Evolutionary conservation across 2,329 filamentous ascomycete genomes (phyloP).

Genomic region (Paramyrothecium sp.): DNA sequence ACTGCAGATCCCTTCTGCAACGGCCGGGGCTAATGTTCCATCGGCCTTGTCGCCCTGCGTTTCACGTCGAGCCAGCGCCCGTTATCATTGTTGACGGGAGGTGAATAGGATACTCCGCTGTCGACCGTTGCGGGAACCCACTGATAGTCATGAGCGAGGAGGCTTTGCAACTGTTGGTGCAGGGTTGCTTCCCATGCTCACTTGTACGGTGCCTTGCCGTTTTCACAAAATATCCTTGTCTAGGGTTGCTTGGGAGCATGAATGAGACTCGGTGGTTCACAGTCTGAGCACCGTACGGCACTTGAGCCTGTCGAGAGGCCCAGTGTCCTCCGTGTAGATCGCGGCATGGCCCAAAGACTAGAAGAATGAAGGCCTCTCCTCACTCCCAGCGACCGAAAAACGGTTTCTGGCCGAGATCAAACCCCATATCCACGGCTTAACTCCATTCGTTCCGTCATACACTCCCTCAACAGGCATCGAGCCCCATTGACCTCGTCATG

Average conservation of each 20-base stretch:
- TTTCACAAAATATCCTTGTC: no score
- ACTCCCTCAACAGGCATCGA: no score
- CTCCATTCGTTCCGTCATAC: no score
- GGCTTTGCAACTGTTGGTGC: background rate
- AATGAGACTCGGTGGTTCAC: background rate
- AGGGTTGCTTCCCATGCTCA: background rate
- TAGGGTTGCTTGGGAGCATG: no score
- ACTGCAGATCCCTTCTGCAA: no score
- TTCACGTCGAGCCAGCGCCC: background rate
- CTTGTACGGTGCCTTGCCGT: no score
- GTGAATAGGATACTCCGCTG: background rate
- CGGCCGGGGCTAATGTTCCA: no score
- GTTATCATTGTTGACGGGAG: background rate
- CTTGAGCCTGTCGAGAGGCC: background rate
- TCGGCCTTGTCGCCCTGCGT: background rate
- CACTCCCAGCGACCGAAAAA: background rate
- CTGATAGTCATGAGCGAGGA: background rate
- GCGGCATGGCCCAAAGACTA: background rate
- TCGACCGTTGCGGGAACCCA: background rate
- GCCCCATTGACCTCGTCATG: constrained; percentile 10
- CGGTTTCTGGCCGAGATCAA: background rate
- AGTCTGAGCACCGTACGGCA: background rate
- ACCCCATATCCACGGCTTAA: no score
- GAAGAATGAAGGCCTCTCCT: background rate
- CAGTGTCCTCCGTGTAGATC: background rate